Evolutionary conservation across 768 basidiomycete genomes (phyloP), one percentile per base, ranked within the genome.

Genomic region (Lepiota venenata): DNA sequence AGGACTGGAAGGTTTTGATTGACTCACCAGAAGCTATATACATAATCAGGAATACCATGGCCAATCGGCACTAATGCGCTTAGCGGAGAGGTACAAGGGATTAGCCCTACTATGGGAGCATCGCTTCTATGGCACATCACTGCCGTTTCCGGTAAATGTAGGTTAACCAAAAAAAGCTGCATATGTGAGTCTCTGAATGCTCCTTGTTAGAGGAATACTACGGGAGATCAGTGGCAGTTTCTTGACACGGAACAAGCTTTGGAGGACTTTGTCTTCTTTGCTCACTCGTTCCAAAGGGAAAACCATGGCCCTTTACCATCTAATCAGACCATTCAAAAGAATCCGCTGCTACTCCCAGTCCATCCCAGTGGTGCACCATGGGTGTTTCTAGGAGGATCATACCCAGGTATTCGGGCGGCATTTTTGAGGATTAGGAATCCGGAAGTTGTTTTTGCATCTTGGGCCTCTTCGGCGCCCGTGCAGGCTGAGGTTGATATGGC

Each of bases 91-190:
- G 42, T 77, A 76, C 60, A 69, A 70, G 3, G 78, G 78, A 2
- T 41, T 78, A 8, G 77, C 77, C 0, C 73, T 79, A 32, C 61
- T 80, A 4, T 80, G 77, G 78, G 78, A 80, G 55, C 78, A 80
- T 58, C 68, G 78, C 4, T 79, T 66, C 56, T 80, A 80, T 57
- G 78, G 78, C 11, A 70, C 69, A 32, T 79, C 77, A 1, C 65
- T 72, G 6, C 77, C 78, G 0, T 79, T 80, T 56, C 72, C 73
- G 1, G 71, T 78, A 9, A 76, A 76, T 58, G 77, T 78, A 46
- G 52, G 67, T 43, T 2, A 45, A 22, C 15, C 2, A 47, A 35
- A 15, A 22, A 46, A 15, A 22, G 27, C 27, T 7, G n/a, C n/a
- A 47, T 8, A 2, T 14, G 15, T 45, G 5, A 20, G 22, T 40